Evolutionary conservation across 805 yeast genomes (phyloP).

Genomic region (Hanseniaspora singularis): DNA sequence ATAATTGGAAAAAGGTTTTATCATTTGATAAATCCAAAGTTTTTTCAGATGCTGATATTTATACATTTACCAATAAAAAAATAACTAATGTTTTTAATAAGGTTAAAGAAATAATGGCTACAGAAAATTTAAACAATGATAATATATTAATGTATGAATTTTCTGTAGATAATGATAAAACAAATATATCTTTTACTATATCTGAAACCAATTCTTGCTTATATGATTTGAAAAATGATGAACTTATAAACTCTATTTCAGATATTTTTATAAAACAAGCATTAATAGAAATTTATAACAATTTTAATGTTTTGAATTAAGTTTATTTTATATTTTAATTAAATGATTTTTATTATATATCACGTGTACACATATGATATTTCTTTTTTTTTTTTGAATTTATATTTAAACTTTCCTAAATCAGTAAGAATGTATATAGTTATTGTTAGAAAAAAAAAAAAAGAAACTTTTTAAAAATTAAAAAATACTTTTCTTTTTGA

Average conservation of each 20-base stretch:
- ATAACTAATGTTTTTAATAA: neutral
- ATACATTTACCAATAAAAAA: neutral
- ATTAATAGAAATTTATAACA: slow-evolving; percentile 1
- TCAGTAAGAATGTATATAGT: no score
- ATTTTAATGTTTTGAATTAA: no score
- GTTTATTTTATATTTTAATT: no score
- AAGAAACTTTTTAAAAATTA: no score
- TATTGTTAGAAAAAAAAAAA: no score
- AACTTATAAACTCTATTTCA: neutral
- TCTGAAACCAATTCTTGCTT: neutral
- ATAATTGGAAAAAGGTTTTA: neutral
- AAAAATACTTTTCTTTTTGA: no score
- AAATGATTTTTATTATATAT: no score
- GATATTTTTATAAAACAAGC: neutral
- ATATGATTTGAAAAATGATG: neutral
- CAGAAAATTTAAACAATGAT: neutral
- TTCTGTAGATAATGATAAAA: neutral
- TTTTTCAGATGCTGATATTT: neutral
- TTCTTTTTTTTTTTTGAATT: no score
- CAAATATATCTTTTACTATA: neutral
- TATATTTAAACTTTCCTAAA: no score
- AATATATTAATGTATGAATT: neutral
- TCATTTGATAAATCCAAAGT: neutral
- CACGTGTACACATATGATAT: no score
- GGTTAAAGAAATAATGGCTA: neutral